Base-by-base conservation (phyloP, 345 rosid genomes). In the Eucalyptus erythrocorys region DNA sequence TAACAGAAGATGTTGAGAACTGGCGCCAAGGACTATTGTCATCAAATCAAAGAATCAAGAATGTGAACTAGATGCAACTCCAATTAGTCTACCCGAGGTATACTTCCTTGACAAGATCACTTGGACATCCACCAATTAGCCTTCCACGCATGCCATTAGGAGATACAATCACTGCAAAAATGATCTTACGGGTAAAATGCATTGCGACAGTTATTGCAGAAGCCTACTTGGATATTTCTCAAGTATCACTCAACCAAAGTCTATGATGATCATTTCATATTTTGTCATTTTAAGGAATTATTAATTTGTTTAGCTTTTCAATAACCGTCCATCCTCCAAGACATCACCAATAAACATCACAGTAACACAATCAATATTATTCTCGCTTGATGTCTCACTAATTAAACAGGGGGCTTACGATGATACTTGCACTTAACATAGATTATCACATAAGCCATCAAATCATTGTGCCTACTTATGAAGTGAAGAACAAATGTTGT, bases 71-170 rank as follows among this genome's bases (percentile, higher is more conserved):
- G 82, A 76, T 76, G 85, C n/a, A 86, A 55, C 45, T 48, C 51
- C 89, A 42, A 66, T 43, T n/a, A 88, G 37, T 86, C 50, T 89
- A 97, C 99, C 98, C 92, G 89, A 94, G 92, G 90, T 96, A 98
- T 11, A 96, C 97, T 95, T 98, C 97, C 95, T 97, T 95, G 93
- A 98, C 97, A 91, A 98, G 97, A 92, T 98, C 99, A 87, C 92
- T 94, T 42, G 99, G 97, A 93, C 98, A 95, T 90, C 93, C 94
- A 90, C 99, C 99, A 86, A 97, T 95, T 59, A 98, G 98, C 92
- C 94, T 94, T 53, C 99, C 99, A 51, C 97, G 94, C 96, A 96
- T 96, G 81, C 99, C 99, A 94, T 98, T 97, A 88, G 99, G 99
- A 92, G 99, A 95, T 91, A 95, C 97, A 91, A 98, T 94, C 89